Conservation (phyloP, 257 asterid genomes). For the Solanum pennellii region DNA sequence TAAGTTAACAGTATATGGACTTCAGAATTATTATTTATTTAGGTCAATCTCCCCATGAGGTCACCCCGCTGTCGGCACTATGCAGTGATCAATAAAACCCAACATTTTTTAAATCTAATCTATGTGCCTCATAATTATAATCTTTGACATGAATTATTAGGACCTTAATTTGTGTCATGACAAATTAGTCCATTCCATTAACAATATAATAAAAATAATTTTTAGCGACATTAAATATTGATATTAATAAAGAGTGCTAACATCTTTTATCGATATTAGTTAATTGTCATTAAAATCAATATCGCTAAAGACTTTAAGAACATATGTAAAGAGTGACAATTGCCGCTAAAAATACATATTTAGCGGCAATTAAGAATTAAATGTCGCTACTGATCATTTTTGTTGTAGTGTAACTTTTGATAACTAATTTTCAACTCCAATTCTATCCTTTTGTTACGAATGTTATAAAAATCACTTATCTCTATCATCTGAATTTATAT, state of each 20-base stretch:
- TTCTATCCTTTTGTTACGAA: neutral
- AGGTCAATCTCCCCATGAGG: neutral
- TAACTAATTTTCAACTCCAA: neutral
- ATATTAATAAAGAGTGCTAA: too few species aligned
- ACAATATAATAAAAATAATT: too few species aligned
- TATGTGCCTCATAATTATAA: neutral
- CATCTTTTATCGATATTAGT: too few species aligned
- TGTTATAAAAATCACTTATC: neutral
- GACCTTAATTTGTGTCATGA: neutral
- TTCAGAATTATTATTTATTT: neutral
- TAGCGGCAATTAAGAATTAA: too few species aligned
- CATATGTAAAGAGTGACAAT: too few species aligned
- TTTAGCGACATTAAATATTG: too few species aligned
- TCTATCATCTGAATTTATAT: neutral
- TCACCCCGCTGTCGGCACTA: neutral
- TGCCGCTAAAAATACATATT: too few species aligned
- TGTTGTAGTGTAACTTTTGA: neutral
- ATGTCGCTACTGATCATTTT: too few species aligned
- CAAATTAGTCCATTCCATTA: neutral
- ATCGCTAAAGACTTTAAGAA: too few species aligned
- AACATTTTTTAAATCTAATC: neutral
- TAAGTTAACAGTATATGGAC: neutral
- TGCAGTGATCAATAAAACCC: neutral
- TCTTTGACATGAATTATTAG: neutral
- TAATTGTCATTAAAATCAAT: too few species aligned